Conservation (phyloP, 768 basidiomycete species). For the Rhizopogon vinicolor region DNA sequence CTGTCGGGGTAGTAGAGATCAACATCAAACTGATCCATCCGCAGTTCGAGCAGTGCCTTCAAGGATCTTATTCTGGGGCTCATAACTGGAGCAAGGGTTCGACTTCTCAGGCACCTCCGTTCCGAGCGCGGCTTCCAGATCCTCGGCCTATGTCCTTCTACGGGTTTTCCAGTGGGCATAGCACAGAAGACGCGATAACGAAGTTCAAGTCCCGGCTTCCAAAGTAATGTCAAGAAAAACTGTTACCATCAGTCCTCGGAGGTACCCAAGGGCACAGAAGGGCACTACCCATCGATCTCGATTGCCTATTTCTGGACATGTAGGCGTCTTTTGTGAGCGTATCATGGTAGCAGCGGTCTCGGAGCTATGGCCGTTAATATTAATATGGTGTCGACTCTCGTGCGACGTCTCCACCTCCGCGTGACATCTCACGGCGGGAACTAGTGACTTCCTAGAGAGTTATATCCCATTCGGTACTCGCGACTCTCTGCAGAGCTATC, state of each 20-base stretch:
- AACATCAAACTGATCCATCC: slow-evolving; percentile 1
- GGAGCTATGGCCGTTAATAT: background rate
- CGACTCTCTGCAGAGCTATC: slow-evolving; percentile 26
- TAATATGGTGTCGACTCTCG: background rate
- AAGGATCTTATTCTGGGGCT: background rate
- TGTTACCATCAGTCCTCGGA: background rate
- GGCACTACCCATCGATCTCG: background rate
- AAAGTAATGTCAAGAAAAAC: background rate
- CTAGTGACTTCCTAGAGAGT: too few relatives aligned
- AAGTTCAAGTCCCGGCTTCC: background rate
- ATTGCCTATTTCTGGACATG: background rate
- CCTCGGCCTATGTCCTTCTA: slow-evolving; percentile 6
- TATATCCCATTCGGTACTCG: slow-evolving; percentile 5
- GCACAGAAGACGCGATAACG: background rate
- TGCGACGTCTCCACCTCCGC: slow-evolving; percentile 16
- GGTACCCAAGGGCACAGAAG: too few relatives aligned
- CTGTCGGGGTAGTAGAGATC: background rate
- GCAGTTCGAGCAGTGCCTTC: slow-evolving; percentile 3
- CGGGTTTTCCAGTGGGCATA: slow-evolving; percentile 4
- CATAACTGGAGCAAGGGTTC: background rate
- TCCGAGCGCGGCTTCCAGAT: background rate
- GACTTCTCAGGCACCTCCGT: slow-evolving; percentile 2
- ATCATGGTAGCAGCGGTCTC: background rate
- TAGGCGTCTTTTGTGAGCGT: slow-evolving; percentile 6
- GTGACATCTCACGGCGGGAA: slow-evolving; percentile 13